Evolutionary conservation across 306 rosid species (phyloP), one percentile per base, ranked within the genome.

Genomic region (Rubus parviflorus): DNA sequence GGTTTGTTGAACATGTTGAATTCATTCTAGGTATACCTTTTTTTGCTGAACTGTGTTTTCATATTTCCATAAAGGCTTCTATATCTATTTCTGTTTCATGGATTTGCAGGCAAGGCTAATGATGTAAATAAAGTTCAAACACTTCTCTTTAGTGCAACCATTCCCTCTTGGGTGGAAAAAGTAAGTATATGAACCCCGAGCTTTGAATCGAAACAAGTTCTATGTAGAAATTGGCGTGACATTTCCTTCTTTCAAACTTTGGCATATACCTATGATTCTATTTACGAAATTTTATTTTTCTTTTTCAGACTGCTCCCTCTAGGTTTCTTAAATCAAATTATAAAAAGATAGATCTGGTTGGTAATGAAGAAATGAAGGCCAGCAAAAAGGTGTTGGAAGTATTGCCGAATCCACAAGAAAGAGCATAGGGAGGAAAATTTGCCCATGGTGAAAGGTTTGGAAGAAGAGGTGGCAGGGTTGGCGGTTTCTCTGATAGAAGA

Each of bases 131-230:
- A 88, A 81, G 97, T 94, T 72, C 98, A 94, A 87, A 94, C 98
- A 4, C 96, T 92, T 72, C 97, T 94, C 80, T 94, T 94, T 85
- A 94, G 96, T 86, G 96, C 98, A 38, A 90, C 97, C 23, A 79
- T 89, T 86, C 96, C 98, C 17, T 19, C 0, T 58, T 92, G 94
- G 94, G 94, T 94, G 74, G 83, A 90, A 66, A 70, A 85, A 7
- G 98, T 94, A 22, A 82, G 87, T 61, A 45, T 72, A 70, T 67
- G 48, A 8, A 20, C 51, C 22, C 22, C 19, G 46, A 61, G 56
- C 65, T 58, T 23, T 58, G 65, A 58, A 58, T 30, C 15, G 8
- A 57, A 57, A 10, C 35, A 8, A 23, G 9, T 57, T 57, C 35
- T 8, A 49, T 78, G 14, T 41, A 9, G 22, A 42, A 46, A 30